Evolutionary conservation across 75 land plant species (phyloP).

Genomic region (Gnetum montanum): DNA sequence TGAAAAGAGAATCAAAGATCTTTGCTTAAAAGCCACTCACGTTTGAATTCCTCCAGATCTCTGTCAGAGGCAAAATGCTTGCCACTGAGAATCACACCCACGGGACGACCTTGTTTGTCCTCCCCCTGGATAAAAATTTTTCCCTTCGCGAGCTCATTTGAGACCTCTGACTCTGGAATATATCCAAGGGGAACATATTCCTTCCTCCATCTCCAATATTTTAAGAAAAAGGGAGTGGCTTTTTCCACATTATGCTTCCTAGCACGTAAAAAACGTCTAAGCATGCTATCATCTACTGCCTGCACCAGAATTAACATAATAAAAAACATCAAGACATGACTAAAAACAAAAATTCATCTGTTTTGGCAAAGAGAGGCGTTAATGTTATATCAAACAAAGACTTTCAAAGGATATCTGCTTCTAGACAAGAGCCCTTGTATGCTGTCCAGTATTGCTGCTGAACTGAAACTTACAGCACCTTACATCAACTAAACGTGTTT

Average conservation of each 20-base stretch:
- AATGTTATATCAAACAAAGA: too few species aligned
- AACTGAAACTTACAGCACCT: too few species aligned
- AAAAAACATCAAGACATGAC: too few species aligned
- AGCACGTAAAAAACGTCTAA: slow-evolving; percentile 79
- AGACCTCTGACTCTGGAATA: slow-evolving; percentile 39
- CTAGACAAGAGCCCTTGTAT: too few species aligned
- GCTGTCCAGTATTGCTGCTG: too few species aligned
- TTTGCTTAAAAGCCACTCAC: slow-evolving; percentile 31
- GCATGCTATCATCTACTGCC: slow-evolving; percentile 55
- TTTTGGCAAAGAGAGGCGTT: too few species aligned
- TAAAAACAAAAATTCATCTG: too few species aligned
- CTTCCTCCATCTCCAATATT: slow-evolving; percentile 53
- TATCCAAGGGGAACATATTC: slow-evolving; percentile 48
- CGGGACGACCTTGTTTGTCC: slow-evolving; percentile 54
- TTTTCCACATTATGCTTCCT: slow-evolving; percentile 58
- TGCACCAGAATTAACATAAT: slow-evolving; percentile 16
- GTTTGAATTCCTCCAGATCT: slow-evolving; percentile 64
- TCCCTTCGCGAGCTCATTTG: slow-evolving; percentile 42
- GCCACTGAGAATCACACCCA: slow-evolving; percentile 36
- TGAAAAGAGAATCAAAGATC: too few species aligned
- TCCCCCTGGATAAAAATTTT: slow-evolving; percentile 73
- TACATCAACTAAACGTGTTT: too few species aligned
- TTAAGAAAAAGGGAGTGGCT: slow-evolving; percentile 38
- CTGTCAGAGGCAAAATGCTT: slow-evolving; percentile 35
- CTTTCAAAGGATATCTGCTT: too few species aligned